Conservation (phyloP, 1,139 yeast species). For the Pichia sp. region DNA sequence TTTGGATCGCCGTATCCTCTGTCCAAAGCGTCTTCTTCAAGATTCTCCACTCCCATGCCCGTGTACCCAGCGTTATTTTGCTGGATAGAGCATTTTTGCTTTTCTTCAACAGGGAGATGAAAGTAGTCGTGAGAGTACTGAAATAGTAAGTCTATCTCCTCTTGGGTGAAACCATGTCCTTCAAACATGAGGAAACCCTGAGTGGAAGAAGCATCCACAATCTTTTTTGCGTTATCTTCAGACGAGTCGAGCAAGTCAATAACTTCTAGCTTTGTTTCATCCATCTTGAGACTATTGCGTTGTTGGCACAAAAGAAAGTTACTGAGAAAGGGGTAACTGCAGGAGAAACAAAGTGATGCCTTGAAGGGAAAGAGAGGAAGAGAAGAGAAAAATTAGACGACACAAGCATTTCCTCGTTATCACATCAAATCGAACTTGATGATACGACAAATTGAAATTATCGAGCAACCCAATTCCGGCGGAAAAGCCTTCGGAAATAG, state of each 20-base stretch:
- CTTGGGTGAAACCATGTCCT: constrained; percentile 48
- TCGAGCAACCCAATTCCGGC: background rate
- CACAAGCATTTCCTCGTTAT: background rate
- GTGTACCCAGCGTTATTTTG: constrained; percentile 49
- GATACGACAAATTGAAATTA: background rate
- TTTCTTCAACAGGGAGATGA: constrained; percentile 38
- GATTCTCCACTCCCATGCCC: constrained; percentile 47
- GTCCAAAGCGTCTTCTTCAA: constrained; percentile 43
- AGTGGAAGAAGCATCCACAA: constrained; percentile 46
- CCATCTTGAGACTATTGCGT: constrained; percentile 5
- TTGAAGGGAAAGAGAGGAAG: background rate
- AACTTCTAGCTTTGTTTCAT: constrained; percentile 36
- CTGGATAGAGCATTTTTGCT: constrained; percentile 37
- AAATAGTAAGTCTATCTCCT: constrained; percentile 44
- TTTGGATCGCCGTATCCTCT: constrained; percentile 50
- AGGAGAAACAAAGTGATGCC: too few relatives aligned
- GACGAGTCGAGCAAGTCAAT: constrained; percentile 41
- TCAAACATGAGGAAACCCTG: constrained; percentile 56
- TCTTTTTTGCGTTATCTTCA: constrained; percentile 37
- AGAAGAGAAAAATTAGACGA: background rate
- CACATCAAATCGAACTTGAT: background rate
- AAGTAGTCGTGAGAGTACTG: constrained; percentile 43
- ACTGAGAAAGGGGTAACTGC: background rate
- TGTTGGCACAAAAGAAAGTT: background rate
- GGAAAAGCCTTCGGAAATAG: background rate